phyloP scores from a whole-genome alignment of 2,329 filamentous ascomycete genomes.

The Sphaerulina musiva region DNA sequence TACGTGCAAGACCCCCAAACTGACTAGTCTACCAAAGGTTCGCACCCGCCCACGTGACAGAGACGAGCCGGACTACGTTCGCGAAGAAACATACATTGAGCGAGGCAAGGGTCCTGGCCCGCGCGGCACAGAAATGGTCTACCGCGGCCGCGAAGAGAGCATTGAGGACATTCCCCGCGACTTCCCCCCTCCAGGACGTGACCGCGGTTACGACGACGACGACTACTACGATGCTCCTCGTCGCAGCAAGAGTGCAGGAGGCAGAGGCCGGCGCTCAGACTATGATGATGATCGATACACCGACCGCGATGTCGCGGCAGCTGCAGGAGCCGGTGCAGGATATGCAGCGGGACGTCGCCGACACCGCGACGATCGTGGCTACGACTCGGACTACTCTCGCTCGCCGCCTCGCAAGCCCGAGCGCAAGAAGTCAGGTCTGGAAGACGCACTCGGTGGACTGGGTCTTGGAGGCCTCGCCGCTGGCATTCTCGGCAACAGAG shows the following conservation, averaged over 20 bases:
- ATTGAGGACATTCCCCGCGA: conserved; percentile 81
- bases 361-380: conserved; percentile 44
- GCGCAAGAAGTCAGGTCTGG: conserved; percentile 53
- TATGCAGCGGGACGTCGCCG: conserved; percentile 35
- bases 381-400: conserved; percentile 42
- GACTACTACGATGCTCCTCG: conserved; percentile 44
- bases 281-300: conserved; percentile 56
- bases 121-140: conserved; percentile 42
- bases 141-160: conserved; percentile 62
- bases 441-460: conserved; percentile 54
- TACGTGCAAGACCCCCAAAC: conserved; percentile 13
- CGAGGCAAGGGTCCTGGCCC: conserved; percentile 39
- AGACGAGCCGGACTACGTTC: conserved; percentile 47
- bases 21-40: conserved; percentile 22
- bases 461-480: conserved; percentile 52
- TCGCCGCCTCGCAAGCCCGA: conserved; percentile 38
- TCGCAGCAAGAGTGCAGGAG: conserved; percentile 56
- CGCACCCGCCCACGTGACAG: conserved; percentile 40
- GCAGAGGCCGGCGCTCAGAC: conserved; percentile 39
- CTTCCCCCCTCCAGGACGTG: conserved; percentile 61
- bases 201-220: conserved; percentile 23
- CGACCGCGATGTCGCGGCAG: conserved; percentile 35
- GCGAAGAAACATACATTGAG: conserved; percentile 46
- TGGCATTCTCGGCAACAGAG: conserved; percentile 48
- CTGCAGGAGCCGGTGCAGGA: conserved; percentile 38